These are phyloP conservation scores for Croton laevigatus DNA, from an alignment of 441 rosid genomes.

Conservation along the genomic window DNA sequence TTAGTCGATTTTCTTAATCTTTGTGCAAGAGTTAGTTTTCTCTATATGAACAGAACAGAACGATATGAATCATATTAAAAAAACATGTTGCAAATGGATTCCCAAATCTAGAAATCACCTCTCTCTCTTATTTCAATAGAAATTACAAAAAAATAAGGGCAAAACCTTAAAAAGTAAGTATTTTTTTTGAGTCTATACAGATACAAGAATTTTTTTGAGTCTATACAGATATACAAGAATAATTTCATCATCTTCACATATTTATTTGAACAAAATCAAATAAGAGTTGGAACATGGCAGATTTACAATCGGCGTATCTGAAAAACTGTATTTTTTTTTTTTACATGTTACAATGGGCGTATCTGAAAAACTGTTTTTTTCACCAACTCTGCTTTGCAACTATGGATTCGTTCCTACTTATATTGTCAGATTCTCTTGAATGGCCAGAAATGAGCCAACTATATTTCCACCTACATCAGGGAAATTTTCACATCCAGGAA, in stretches of 20 bases:
- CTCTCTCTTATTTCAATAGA: too few relatives aligned
- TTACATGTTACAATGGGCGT: not conserved
- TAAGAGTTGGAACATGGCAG: not conserved
- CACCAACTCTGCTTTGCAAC: too few relatives aligned
- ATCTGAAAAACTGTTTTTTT: too few relatives aligned
- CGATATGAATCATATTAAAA: too few relatives aligned
- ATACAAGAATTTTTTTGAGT: not conserved
- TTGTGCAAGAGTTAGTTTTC: too few relatives aligned
- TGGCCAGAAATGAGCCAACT: slow-evolving; percentile 77
- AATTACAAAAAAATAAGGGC: not conserved
- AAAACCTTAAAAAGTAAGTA: not conserved
- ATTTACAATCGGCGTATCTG: not conserved
- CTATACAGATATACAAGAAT: not conserved
- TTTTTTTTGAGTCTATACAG: not conserved
- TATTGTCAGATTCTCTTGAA: slow-evolving; percentile 91
- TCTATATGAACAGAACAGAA: too few relatives aligned
- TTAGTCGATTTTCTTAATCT: too few relatives aligned
- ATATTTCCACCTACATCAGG: slow-evolving; percentile 92
- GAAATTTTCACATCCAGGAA: slow-evolving; percentile 64
- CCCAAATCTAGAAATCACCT: too few relatives aligned
- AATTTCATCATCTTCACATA: not conserved
- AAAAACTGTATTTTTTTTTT: too few relatives aligned
- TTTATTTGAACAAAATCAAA: not conserved
- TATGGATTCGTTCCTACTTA: slow-evolving; percentile 20
- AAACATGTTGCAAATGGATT: too few relatives aligned